phyloP scores from a whole-genome alignment of 2,329 filamentous ascomycete genomes.

The Colletotrichum falcatum region DNA sequence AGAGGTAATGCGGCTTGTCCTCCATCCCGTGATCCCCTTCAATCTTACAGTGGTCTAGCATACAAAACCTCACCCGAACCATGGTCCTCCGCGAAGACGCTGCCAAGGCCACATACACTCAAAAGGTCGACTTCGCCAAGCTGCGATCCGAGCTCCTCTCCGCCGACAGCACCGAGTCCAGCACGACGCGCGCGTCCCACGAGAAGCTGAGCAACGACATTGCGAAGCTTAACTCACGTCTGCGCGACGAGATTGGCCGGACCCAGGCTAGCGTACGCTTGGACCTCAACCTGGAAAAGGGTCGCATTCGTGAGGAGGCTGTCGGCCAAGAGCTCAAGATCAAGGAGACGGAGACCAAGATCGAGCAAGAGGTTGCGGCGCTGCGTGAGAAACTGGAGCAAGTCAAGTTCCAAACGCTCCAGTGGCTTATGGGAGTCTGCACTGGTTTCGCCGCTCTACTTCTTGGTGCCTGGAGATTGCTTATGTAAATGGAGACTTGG shows the following conservation, averaged over 20 bases:
- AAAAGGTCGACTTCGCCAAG: conserved; percentile 99
- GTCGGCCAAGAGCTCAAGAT: conserved; percentile 98
- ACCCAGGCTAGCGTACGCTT: conserved; percentile 93
- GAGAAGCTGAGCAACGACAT: conserved; percentile 95
- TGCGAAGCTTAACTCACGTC: conserved; percentile 87
- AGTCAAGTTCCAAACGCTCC: conserved; percentile 97
- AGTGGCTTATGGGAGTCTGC: conserved; percentile 94
- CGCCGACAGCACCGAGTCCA: conserved; percentile 90
- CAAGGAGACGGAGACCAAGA: conserved; percentile 98
- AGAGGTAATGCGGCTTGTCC: conserved; percentile 68
- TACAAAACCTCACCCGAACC: conserved; percentile 95
- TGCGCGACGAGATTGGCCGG: conserved; percentile 93
- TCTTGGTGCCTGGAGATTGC: conserved; percentile 76
- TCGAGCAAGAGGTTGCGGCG: conserved; percentile 95
- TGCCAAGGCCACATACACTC: conserved; percentile 81
- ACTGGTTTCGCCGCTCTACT: conserved; percentile 75
- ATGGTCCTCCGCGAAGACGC: conserved; percentile 98
- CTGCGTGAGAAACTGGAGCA: conserved; percentile 92
- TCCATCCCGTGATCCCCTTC: too few species aligned
- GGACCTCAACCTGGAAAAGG: conserved; percentile 96
- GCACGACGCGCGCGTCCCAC: conserved; percentile 88
- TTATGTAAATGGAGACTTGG: conserved; percentile 65
- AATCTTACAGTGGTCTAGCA: conserved; percentile 62
- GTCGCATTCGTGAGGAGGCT: conserved; percentile 93
- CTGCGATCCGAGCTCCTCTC: conserved; percentile 93